Evolutionary conservation across 108 stramenopile genomes (phyloP), one percentile per base, ranked within the genome.

Genomic region (Stephanodiscus minutulus): DNA sequence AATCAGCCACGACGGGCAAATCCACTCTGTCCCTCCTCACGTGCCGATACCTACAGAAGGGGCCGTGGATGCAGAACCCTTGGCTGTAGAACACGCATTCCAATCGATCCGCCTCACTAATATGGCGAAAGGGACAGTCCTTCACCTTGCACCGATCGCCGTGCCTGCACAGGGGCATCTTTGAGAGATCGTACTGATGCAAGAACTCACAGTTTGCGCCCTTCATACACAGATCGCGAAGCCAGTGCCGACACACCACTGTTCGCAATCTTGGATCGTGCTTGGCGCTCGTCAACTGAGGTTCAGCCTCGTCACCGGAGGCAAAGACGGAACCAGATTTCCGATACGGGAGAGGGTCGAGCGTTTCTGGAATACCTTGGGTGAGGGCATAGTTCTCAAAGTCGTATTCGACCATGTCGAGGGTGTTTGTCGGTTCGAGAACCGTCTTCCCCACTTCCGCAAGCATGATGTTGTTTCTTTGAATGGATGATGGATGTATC

Each of bases 191-290:
- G 73, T 91, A 96, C 65, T 95, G 93, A 76, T 97, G 96, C 57
- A 97, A 66, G 70, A 96, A 97, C 66, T 96, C 96, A 61, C 96
- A 97, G n/a, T n/a, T n/a, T 9, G 91, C 88, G 25, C 87, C 96
- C 72, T 96, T 97, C 96, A 97, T 97, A 74, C 96, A 97, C 35
- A 97, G 74, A 72, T 94, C 96, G 36, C 94, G 85, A 48, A 97
- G 83, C 96, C 96, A 97, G 70, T 97, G 96, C 46, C 96, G 91
- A 76, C 96, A 97, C 27, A 97, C 96, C 15, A 96, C 92, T 1
- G 92, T 96, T 15, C 95, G 88, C n/a, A 95, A 63, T 17, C 94
- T 86, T n/a, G 94, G 94, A 83, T 95, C 94, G 64, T 91, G 82
- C 69, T 91, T 91, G 69, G 93, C 93, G 59, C 82, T 82, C 15